These are phyloP conservation scores for Volutella citrinella DNA, from an alignment of 2,329 filamentous ascomycete species.

Conservation along the genomic window DNA sequence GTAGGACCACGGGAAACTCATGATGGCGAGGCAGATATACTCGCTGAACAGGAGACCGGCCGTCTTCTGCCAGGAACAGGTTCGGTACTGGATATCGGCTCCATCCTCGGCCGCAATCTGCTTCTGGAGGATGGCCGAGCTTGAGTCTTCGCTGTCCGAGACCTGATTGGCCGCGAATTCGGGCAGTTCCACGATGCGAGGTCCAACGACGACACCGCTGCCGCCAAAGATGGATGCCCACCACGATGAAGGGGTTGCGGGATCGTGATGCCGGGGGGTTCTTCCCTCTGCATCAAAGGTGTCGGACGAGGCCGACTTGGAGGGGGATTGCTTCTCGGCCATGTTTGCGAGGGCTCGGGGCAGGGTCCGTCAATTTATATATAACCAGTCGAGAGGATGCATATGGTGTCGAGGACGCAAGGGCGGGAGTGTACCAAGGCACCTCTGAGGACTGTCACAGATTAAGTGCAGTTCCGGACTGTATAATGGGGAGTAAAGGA, in stretches of 20 bases:
- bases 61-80: conserved; percentile 94
- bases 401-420: too few relatives aligned
- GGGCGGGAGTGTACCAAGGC: too few relatives aligned
- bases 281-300: conserved; percentile 24
- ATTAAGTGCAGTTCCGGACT: too few relatives aligned
- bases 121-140: conserved; percentile 49
- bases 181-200: conserved; percentile 48
- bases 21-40: conserved; percentile 89
- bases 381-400: too few relatives aligned
- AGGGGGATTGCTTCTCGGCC: conserved; percentile 24
- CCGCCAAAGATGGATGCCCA: conserved; percentile 38
- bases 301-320: conserved; percentile 12
- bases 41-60: conserved; percentile 88
- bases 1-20: conserved; percentile 96
- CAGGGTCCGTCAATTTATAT: too few relatives aligned
- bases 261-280: conserved; percentile 6
- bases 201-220: conserved; percentile 42
- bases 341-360: too few relatives aligned
- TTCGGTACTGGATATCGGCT: conserved; percentile 84
- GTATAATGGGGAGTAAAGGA: too few relatives aligned
- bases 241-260: conserved; percentile 21
- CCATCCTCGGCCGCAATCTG: conserved; percentile 76
- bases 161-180: conserved; percentile 29
- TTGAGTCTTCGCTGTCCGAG: conserved; percentile 45
- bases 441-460: too few relatives aligned